Evolutionary conservation across 179 eudicot genomes (phyloP), one percentile per base, ranked within the genome.

Genomic region (Carnegiea gigantea): DNA sequence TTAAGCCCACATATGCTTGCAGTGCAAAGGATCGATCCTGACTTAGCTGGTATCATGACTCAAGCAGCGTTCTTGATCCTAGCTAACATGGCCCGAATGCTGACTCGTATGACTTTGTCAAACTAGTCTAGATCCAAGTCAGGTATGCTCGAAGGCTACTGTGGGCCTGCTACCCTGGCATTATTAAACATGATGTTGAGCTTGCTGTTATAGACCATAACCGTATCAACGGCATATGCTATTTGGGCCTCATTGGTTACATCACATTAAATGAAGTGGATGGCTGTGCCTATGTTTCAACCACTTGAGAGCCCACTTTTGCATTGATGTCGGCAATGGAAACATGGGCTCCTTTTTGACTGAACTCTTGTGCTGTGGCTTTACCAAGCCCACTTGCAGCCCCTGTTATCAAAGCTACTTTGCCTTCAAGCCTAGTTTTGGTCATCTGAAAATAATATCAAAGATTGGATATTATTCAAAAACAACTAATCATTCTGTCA

Each of bases 301-400:
- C 88, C 9, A 74, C 85, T 80, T 78, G 78, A 28, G 83, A 84
- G 72, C 93, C 92, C 10, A 76, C 70, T 77, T 86, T 74, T 44
- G 85, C 23, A 77, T 92, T 78, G 17, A 89, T 80, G 75, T 92
- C 93, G 4, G 93, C 93, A 12, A 92, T 87, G 21, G 88, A 71
- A 43, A 90, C 95, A 40, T 33, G 81, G 68, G 93, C 96, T 60
- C 96, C 96, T 0, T 90, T 82, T 67, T 81, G 85, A 65, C 89
- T 70, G 84, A 92, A 92, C 51, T 88, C 88, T 24, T 62, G 76
- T 21, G 93, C 89, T 0, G 96, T 89, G 5, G 91, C 90, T 80
- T 87, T 90, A 8, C 96, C 96, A 6, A 92, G 64, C 71, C 96
- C 93, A 72, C 88, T 92, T 75, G 96, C 92, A 14, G 91, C 92